Percentiles rank a stretch among this genome's conserved stretches.
phyloP scores from a whole-genome alignment of 148 eudicot species.

The Rhododendron williamsianum region DNA sequence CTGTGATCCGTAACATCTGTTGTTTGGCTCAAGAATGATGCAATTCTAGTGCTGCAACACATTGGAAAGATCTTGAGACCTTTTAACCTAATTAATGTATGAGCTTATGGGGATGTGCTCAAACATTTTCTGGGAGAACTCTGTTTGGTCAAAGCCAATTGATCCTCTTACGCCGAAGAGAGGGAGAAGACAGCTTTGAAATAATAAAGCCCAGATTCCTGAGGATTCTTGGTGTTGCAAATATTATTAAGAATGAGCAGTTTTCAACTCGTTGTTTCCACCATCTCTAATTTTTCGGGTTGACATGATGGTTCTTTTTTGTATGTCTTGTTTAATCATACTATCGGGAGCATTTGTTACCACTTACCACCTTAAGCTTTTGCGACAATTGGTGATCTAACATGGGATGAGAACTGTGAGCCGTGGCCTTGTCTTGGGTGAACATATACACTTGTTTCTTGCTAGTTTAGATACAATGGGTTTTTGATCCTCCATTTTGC shows the following conservation, averaged over 20 bases:
- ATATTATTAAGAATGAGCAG: constrained; percentile 79
- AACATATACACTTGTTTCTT: not conserved
- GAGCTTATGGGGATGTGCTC: not conserved
- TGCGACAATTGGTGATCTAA: not conserved
- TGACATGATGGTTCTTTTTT: constrained; percentile 36
- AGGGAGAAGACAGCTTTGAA: constrained; percentile 54
- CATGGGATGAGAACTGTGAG: constrained; percentile 47
- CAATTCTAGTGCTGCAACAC: not conserved
- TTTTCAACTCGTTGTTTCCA: constrained; percentile 85
- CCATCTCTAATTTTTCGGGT: constrained; percentile 76
- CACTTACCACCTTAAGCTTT: not conserved
- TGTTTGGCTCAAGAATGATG: constrained; percentile 1
- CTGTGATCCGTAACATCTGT: not conserved
- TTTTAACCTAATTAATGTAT: not conserved
- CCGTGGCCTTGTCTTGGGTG: constrained; percentile 76
- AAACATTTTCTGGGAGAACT: not conserved
- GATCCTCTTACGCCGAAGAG: constrained; percentile 38
- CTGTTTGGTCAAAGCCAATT: not conserved
- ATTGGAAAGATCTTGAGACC: not conserved
- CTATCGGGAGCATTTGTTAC: constrained; percentile 9
- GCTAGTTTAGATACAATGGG: not conserved
- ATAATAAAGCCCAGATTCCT: constrained; percentile 76
- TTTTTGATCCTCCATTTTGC: not conserved
- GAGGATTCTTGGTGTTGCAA: constrained; percentile 65
- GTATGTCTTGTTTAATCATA: constrained; percentile 57